Evolutionary conservation across 257 asterid species (phyloP), one percentile per base, ranked within the genome.

Genomic region (Solanum gandarillasii): DNA sequence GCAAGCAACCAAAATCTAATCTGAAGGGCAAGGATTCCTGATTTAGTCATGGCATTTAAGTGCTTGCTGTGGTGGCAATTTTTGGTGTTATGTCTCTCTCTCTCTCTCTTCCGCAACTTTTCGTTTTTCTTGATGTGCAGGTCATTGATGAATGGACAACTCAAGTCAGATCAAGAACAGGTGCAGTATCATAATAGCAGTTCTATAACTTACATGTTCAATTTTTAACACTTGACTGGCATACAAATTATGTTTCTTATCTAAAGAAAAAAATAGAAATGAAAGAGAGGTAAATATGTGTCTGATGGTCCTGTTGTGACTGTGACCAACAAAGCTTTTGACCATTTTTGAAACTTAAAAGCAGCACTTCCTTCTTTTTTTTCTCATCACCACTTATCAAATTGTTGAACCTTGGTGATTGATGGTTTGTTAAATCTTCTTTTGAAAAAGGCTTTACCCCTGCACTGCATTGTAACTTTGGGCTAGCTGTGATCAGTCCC

Each of bases 131-230:
- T 89, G 76, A 87, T 89, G 29, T 92, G 83, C 95, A 97, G 99
- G 89, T 97, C 87, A 93, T 95, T 75, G 95, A 95, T 43, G 99
- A 97, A 91, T 97, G 99, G 99, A 91, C 94, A 34, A 85, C 81
- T 83, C 98, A 94, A 78, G 93, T 96, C 91, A 91, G 93, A 91
- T 90, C 95, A 55, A 92, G 89, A 90, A 87, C 92, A 92, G 98
- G 99, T 97, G 87, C 81, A 85, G 72, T 86, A 48, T 87, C 21
- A n/a, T 83, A 14, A 29, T 35, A 82, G 11, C 14, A 35, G 25
- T 87, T 70, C 68, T 70, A 11, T 39, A 46, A 38, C 68, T 67
- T 81, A 0, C 2, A 13, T 67, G 36, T 21, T 81, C 52, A 41
- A 32, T 7, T 29, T 43, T 46, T 39, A 39, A 25, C 65, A 79